A percentile compares a stretch with the other conserved stretches of the same genome.
Evolutionary conservation across 139 green algal species (phyloP).

Genomic region (Chlorella sp.): DNA sequence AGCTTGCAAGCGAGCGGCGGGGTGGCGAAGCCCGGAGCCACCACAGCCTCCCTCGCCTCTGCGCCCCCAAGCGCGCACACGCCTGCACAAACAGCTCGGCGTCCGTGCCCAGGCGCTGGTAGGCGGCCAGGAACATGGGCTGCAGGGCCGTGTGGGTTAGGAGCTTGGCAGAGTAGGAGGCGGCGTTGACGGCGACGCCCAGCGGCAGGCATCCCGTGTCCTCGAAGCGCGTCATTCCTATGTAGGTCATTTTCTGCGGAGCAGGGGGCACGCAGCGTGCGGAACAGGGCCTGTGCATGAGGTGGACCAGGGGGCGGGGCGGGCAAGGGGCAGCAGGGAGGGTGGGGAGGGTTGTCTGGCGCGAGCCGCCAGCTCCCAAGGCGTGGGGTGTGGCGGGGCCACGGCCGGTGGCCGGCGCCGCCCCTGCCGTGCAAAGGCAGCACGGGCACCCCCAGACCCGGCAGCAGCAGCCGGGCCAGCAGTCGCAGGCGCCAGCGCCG

Average conservation of each 20-base stretch:
- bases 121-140: conserved; percentile 13
- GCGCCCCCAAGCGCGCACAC: neutral
- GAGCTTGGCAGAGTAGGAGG: conserved; percentile 54
- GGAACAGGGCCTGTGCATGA: no score
- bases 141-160: conserved; percentile 39
- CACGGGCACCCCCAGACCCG: conserved; percentile 11
- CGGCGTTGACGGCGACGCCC: conserved; percentile 61
- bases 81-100: conserved; percentile 34
- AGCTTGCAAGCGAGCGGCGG: neutral
- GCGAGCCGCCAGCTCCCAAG: no score
- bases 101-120: conserved; percentile 15
- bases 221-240: conserved; percentile 65
- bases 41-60: no score
- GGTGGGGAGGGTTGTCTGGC: no score
- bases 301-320: no score
- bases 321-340: no score
- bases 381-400: no score
- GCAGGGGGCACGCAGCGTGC: no score
- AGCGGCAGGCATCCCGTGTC: conserved; percentile 62
- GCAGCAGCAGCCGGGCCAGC: conserved; percentile 23
- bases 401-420: no score
- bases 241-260: conserved; percentile 2
- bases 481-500: neutral
- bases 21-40: neutral
- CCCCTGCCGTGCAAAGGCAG: no score